Base-by-base conservation (phyloP, 495 filamentous ascomycete genomes). In the Xylaria acuta region DNA sequence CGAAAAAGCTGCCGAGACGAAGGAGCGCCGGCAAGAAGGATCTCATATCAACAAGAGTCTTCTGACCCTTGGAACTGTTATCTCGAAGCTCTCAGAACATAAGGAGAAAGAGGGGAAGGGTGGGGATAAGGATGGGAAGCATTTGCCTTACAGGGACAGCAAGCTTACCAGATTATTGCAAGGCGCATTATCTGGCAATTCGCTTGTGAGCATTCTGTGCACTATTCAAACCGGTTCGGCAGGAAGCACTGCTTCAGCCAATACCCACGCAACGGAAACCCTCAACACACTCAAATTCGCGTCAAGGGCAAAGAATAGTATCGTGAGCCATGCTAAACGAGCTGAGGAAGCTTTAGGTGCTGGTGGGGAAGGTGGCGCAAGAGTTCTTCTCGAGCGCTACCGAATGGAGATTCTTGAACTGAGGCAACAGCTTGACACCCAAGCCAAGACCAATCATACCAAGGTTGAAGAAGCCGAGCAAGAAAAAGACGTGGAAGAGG, bases 31-130 rank as follows among this genome's bases (percentile, higher is more conserved):
- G 59, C 93, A 94, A 43, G 96, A 99, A 82, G 96, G 96, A 62
- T 94, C 96, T 41, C 96, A 99, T 79, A 99, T 99, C 84, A 99
- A 99, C 84, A 97, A 97, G 81, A 97, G 94, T 80, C 84, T 99
- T 77, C 88, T 99, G 65, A 99, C 96, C 3, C 87, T 99, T 4
- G 96, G 96, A 30, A 99, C 93, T 3, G 96, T 99, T 73, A 98
- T 99, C 75, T 94, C 93, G 11, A 90, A 92, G 68, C 86, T 99
- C 11, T 88, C 87, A 3, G 94, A 94, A 51, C 88, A 90, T 65
- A 97, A 97, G 77, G 69, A 97, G 58, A 96, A 94, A 78, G 86
- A 92, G 36, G 89, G 89, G 43, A 93, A 93, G 77, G 80, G 86
- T 2, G 87, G 86, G 5, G 92, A 96, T 78, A 93, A 92, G 76